Evolutionary conservation across 2,329 filamentous ascomycete species (phyloP).

Genomic region (Fusarium palustre): DNA sequence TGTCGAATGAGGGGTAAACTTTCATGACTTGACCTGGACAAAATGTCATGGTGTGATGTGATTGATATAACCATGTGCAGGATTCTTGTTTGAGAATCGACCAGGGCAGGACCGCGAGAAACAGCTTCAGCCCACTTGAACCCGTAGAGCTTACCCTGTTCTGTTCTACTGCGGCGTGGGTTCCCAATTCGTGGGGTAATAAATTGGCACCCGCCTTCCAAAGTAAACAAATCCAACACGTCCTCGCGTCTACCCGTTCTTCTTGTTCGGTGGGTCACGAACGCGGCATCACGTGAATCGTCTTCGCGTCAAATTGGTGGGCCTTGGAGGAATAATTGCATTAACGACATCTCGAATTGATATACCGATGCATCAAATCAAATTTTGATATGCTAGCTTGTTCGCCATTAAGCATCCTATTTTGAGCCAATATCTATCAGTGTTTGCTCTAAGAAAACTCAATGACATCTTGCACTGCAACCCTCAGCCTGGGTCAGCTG

Average conservation of each 20-base stretch:
- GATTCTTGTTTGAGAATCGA: conserved; percentile 44
- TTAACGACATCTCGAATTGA: conserved; percentile 1
- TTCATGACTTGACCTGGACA: conserved; percentile 25
- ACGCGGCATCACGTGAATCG: conserved; percentile 41
- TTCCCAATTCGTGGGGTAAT: conserved; percentile 38
- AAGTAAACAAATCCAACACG: conserved; percentile 46
- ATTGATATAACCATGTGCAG: conserved; percentile 36
- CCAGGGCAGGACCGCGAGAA: conserved; percentile 31
- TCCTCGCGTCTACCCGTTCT: conserved; percentile 34
- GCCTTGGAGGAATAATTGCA: not conserved
- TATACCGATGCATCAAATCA: conserved; percentile 1
- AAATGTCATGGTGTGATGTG: conserved; percentile 42
- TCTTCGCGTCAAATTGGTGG: not conserved
- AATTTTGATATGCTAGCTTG: not conserved
- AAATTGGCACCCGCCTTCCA: conserved; percentile 26
- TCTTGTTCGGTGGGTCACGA: conserved; percentile 9
- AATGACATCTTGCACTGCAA: not conserved
- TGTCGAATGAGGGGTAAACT: conserved; percentile 45
- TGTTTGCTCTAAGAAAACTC: not conserved
- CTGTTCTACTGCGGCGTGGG: conserved; percentile 24
- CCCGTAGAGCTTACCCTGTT: not conserved
- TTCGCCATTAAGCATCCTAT: not conserved
- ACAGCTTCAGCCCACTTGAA: conserved; percentile 3
- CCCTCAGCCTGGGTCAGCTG: not conserved
- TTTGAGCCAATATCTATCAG: not conserved